Conservation (phyloP, 2,329 filamentous ascomycete species). For the Curvularia eragrostidis region DNA sequence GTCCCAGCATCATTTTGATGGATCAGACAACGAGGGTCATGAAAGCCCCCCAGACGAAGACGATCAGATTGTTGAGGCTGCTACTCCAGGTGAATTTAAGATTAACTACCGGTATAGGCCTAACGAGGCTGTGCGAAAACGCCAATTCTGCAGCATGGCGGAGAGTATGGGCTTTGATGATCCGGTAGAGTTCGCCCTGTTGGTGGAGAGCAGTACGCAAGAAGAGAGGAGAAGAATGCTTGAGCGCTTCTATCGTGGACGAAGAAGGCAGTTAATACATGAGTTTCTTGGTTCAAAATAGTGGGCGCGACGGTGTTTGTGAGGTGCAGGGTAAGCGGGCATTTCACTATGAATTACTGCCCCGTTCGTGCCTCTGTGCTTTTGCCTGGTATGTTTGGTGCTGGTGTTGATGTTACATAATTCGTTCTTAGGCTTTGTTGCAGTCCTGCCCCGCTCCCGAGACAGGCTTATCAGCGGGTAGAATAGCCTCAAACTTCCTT, state of each 20-base stretch:
- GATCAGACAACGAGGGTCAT: conserved; percentile 29
- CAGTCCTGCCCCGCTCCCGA: conserved; percentile 1
- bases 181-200: conserved; percentile 83
- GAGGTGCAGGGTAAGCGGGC: neutral
- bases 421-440: neutral
- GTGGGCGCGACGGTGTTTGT: neutral
- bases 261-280: conserved; percentile 58
- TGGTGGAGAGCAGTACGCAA: conserved; percentile 90
- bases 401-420: neutral
- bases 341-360: neutral
- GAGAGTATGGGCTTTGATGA: conserved; percentile 76
- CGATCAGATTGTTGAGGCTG: conserved; percentile 17
- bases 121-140: conserved; percentile 72
- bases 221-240: conserved; percentile 79
- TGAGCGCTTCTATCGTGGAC: conserved; percentile 77
- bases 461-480: neutral
- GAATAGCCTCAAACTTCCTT: neutral
- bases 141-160: conserved; percentile 94
- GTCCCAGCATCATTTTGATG: conserved; percentile 16
- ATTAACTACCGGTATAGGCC: conserved; percentile 72
- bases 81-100: conserved; percentile 46
- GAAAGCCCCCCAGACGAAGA: conserved; percentile 22
- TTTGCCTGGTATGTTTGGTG: neutral
- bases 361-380: neutral
- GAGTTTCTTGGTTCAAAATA: conserved; percentile 7